Base-by-base conservation (phyloP, 495 filamentous ascomycete species). In the Tuber borchii region DNA sequence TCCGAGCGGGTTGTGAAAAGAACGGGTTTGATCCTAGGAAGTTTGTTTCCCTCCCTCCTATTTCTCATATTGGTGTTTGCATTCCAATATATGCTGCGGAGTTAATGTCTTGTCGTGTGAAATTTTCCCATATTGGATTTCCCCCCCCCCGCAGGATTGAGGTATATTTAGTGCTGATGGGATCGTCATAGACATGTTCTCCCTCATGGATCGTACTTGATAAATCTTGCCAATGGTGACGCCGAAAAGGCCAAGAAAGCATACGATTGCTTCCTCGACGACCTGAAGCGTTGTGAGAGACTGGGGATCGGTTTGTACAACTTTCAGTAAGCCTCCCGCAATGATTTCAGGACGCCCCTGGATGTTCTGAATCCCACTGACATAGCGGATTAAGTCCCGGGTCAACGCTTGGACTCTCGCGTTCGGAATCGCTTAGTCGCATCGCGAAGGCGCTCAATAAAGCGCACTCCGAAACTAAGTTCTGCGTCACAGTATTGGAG, bases 161-260 rank as follows among this genome's bases (percentile, higher is more conserved):
- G 26, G n/a, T 26, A 65, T 65, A 19, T 17, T 34, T 65, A 26
- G 5, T 34, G 26, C 56, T 65, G 6, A 65, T 65, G 56, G 16
- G 14, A 17, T 34, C 3, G 34, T 65, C n/a, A 75, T 82, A 86
- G 87, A 84, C 90, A 93, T 80, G 86, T 94, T 71, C 87, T 99
- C 2, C 95, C 95, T 0, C 95, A 99, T 83, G 95, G 95, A 68
- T 97, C 93, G 4, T 99, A 99, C 83, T 90, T 99, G 19, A 93
- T 99, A 78, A 99, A 99, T 83, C 90, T 98, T 42, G 95, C 95
- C 1, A 92, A 97, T 82, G 85, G 88, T 22, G 93, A 97, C 79
- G 83, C 88, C 43, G 87, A 86, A 31, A 97, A 95, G 81, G 91
- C 93, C 31, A 88, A 89, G n/a, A 93, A 97, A 84, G 94, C 93